Conservation (phyloP, 306 rosid species). For the Macrotyloma uniflorum region DNA sequence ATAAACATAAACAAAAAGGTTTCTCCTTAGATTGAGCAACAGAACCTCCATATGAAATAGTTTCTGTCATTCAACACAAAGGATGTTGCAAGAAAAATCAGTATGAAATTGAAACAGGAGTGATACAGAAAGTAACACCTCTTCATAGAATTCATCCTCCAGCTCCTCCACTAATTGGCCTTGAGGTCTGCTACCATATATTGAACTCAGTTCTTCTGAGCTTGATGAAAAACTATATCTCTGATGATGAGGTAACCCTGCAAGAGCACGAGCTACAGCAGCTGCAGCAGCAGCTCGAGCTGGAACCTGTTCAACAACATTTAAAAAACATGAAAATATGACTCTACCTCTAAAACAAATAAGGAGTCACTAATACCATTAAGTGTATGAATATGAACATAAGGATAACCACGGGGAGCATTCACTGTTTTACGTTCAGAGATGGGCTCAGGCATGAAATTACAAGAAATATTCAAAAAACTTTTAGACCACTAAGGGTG, state of each 20-base stretch:
- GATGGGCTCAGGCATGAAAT: slow-evolving; percentile 10
- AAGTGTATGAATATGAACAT: background rate
- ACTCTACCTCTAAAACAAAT: slow-evolving; percentile 24
- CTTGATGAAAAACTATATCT: slow-evolving; percentile 81
- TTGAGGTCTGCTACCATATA: slow-evolving; percentile 75
- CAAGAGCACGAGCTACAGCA: slow-evolving; percentile 96
- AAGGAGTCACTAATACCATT: slow-evolving; percentile 23
- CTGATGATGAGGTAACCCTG: slow-evolving; percentile 96
- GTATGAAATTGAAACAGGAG: slow-evolving; percentile 40
- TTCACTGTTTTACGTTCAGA: slow-evolving; percentile 17
- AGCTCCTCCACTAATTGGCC: slow-evolving; percentile 73
- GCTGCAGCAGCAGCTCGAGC: slow-evolving; percentile 97
- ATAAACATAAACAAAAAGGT: slow-evolving; percentile 14
- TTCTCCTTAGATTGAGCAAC: slow-evolving; percentile 31
- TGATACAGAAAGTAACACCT: slow-evolving; percentile 72
- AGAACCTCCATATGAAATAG: slow-evolving; percentile 27
- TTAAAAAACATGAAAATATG: slow-evolving; percentile 39
- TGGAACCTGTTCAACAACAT: slow-evolving; percentile 73
- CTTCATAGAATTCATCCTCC: slow-evolving; percentile 89
- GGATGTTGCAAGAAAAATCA: slow-evolving; percentile 41
- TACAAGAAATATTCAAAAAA: slow-evolving; percentile 13
- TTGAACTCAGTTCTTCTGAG: slow-evolving; percentile 86
- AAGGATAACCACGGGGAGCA: slow-evolving; percentile 11
- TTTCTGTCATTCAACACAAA: slow-evolving; percentile 28
- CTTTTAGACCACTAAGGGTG: background rate